Evolutionary conservation across 2,329 filamentous ascomycete species (phyloP).

Genomic region (Celoporthe dispersa): DNA sequence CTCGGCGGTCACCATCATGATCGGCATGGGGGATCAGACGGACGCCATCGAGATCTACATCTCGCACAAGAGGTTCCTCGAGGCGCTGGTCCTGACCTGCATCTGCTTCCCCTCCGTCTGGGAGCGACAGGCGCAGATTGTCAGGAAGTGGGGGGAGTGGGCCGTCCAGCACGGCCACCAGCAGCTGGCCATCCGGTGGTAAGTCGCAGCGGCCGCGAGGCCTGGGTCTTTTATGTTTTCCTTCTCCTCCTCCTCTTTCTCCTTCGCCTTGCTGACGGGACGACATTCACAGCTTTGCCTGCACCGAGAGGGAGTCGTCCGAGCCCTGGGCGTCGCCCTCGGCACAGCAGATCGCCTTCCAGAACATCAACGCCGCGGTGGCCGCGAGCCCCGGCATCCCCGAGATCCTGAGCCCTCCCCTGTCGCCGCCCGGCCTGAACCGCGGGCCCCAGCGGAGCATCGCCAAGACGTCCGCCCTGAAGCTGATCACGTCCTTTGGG

Average conservation of each 20-base stretch:
- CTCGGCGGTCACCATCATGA: constrained; percentile 87
- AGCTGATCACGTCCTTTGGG: constrained; percentile 89
- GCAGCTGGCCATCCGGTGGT: constrained; percentile 85
- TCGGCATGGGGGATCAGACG: constrained; percentile 88
- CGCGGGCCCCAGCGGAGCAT: constrained; percentile 65
- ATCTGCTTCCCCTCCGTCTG: constrained; percentile 83
- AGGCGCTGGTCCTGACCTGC: constrained; percentile 87
- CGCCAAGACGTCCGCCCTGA: constrained; percentile 81
- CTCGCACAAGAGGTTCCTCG: constrained; percentile 88
- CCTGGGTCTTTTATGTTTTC: background rate
- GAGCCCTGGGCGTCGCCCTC: constrained; percentile 89
- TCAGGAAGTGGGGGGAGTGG: constrained; percentile 94
- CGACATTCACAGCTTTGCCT: constrained; percentile 69
- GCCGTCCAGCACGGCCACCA: constrained; percentile 86
- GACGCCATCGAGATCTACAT: constrained; percentile 97
- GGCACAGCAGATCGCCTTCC: constrained; percentile 64
- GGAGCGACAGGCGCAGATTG: constrained; percentile 85
- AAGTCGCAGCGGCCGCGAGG: constrained; percentile 34
- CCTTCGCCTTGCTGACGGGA: background rate
- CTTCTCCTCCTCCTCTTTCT: background rate
- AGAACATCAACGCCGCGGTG: constrained; percentile 41
- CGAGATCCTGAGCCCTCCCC: constrained; percentile 68
- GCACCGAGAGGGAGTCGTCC: constrained; percentile 81
- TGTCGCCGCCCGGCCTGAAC: constrained; percentile 72
- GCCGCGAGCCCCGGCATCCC: constrained; percentile 54